phyloP scores from a whole-genome alignment of 495 filamentous ascomycete species.

The Xylaria telfairii region DNA sequence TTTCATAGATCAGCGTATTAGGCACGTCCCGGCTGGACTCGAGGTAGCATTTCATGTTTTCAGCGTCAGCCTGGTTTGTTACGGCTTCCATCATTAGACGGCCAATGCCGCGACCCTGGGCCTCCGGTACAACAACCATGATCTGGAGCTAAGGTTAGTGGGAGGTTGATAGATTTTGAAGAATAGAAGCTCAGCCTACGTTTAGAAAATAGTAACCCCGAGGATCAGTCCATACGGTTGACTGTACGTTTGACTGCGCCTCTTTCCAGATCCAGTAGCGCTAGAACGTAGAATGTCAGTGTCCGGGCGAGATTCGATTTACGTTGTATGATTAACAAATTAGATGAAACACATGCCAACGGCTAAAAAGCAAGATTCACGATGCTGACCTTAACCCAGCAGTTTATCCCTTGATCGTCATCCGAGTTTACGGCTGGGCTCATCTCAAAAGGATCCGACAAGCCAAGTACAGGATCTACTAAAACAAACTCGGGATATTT shows the following conservation, averaged over 20 bases:
- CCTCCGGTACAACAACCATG: conserved; percentile 65
- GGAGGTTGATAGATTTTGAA: background rate
- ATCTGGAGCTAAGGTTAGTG: conserved; percentile 48
- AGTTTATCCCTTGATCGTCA: conserved; percentile 3
- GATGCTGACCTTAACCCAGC: background rate
- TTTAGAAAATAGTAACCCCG: conserved; percentile 72
- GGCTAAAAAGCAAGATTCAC: conserved; percentile 3
- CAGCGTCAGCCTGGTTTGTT: conserved; percentile 62
- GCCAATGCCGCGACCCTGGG: conserved; percentile 66
- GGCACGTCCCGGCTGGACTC: conserved; percentile 68
- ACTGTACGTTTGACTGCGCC: conserved; percentile 62
- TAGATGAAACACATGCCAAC: background rate
- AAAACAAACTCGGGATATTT: conserved; percentile 26
- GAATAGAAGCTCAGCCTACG: background rate
- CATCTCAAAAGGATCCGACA: background rate
- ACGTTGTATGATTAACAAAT: conserved; percentile 3
- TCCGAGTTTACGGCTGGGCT: background rate
- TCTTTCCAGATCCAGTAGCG: conserved; percentile 72
- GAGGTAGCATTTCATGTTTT: conserved; percentile 67
- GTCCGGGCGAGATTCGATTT: background rate
- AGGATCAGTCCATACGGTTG: conserved; percentile 62
- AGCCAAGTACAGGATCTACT: conserved; percentile 5
- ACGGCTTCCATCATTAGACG: conserved; percentile 64
- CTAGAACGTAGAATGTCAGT: conserved; percentile 27
- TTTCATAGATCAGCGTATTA: conserved; percentile 70